phyloP scores from a whole-genome alignment of 805 yeast genomes.

The Huiozyma naganishii region DNA sequence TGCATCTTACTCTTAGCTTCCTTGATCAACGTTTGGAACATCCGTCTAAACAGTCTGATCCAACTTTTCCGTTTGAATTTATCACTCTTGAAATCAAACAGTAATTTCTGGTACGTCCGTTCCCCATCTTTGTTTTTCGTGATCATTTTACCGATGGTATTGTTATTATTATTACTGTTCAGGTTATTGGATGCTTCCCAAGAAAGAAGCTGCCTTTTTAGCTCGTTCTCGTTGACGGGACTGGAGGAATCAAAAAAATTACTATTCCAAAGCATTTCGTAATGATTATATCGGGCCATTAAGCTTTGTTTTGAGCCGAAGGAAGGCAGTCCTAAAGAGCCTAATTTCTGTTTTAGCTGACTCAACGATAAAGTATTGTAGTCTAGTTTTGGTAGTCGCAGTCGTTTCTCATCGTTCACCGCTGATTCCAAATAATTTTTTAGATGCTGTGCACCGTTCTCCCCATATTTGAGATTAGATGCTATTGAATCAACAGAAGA shows the following conservation, averaged over 20 bases:
- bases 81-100: constrained; percentile 32
- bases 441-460: constrained; percentile 1
- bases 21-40: constrained; percentile 30
- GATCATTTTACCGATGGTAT: constrained; percentile 11
- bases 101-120: constrained; percentile 17
- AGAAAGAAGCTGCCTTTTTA: constrained; percentile 45
- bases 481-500: not conserved
- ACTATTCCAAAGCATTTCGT: constrained; percentile 67
- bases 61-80: constrained; percentile 37
- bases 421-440: constrained; percentile 31
- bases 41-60: constrained; percentile 31
- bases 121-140: constrained; percentile 33
- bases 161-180: constrained; percentile 8
- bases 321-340: constrained; percentile 43
- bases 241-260: constrained; percentile 55
- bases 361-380: constrained; percentile 47
- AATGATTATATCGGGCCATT: constrained; percentile 67
- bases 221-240: constrained; percentile 47
- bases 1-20: constrained; percentile 25
- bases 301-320: constrained; percentile 53
- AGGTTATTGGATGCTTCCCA: constrained; percentile 46
- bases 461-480: not conserved
- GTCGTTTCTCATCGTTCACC: constrained; percentile 18
- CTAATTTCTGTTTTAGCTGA: constrained; percentile 50
- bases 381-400: constrained; percentile 53